phyloP scores from a whole-genome alignment of 2,329 filamentous ascomycete genomes.

The Diaporthe aspalathi region DNA sequence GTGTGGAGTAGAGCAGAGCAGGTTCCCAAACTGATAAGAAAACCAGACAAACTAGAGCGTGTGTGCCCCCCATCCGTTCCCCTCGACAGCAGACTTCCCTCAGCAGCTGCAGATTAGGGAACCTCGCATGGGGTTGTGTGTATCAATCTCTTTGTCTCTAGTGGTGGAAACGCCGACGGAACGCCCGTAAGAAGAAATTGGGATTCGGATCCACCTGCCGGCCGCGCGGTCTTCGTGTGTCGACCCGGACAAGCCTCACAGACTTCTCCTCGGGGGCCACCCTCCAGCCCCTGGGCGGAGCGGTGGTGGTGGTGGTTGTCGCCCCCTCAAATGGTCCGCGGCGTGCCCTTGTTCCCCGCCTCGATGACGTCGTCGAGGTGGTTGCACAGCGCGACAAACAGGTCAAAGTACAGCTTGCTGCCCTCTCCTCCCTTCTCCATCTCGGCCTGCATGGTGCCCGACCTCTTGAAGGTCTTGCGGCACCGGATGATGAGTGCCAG shows the following conservation, averaged over 20 bases:
- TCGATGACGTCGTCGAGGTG: slow-evolving; percentile 97
- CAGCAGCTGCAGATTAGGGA: slow-evolving; percentile 33
- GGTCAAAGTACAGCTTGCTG: slow-evolving; percentile 94
- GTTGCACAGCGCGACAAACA: slow-evolving; percentile 98
- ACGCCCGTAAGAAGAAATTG: slow-evolving; percentile 34
- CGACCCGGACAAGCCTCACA: slow-evolving; percentile 27
- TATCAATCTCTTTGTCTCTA: slow-evolving; percentile 36
- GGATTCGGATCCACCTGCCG: slow-evolving; percentile 32
- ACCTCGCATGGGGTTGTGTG: slow-evolving; percentile 32
- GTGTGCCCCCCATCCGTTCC: slow-evolving; percentile 22
- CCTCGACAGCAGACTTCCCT: slow-evolving; percentile 34
- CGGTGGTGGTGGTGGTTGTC: slow-evolving; percentile 1
- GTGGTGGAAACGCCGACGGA: slow-evolving; percentile 36
- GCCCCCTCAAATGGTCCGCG: slow-evolving; percentile 64
- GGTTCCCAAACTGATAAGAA: slow-evolving; percentile 38
- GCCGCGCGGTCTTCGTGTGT: slow-evolving; percentile 31
- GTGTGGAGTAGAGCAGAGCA: slow-evolving; percentile 31
- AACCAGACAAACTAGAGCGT: slow-evolving; percentile 22
- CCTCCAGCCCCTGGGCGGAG: slow-evolving; percentile 1
- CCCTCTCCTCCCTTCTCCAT: slow-evolving; percentile 86
- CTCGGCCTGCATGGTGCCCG: slow-evolving; percentile 98
- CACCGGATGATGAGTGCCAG: slow-evolving; percentile 96
- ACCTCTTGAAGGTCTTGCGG: slow-evolving; percentile 97
- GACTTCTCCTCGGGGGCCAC: slow-evolving; percentile 18
- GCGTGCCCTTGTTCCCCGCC: slow-evolving; percentile 75